Conservation (phyloP, 176 grass and related monocot genomes). For the Oryza punctata region DNA sequence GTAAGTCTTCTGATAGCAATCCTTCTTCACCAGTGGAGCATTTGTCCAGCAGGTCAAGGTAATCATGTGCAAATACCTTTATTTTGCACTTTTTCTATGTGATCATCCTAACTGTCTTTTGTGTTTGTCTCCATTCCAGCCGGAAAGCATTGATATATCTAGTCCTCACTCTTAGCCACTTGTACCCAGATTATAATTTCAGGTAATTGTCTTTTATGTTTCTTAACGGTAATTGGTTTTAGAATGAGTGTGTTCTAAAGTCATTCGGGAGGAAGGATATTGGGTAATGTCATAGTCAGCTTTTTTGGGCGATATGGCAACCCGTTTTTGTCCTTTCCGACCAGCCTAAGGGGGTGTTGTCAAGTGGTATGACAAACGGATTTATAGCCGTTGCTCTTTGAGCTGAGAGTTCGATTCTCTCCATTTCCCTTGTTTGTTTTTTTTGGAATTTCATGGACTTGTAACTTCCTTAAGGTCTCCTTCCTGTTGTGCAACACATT, state of each 20-base stretch:
- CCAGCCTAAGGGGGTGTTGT: conserved; percentile 85
- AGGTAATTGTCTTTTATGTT: conserved; percentile 52
- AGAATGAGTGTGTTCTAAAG: conserved; percentile 19
- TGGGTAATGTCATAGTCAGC: conserved; percentile 98
- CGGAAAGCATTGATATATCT: conserved; percentile 94
- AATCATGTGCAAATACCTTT: conserved; percentile 6
- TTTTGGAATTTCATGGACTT: conserved; percentile 25
- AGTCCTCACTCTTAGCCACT: conserved; percentile 75
- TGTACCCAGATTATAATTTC: conserved; percentile 99
- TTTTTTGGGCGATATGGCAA: conserved; percentile 78
- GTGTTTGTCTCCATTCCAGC: conserved; percentile 49
- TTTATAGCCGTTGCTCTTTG: conserved; percentile 84
- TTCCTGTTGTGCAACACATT: conserved; percentile 38
- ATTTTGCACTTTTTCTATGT: conserved; percentile 7
- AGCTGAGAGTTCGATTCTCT: conserved; percentile 99
- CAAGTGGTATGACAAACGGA: conserved; percentile 96
- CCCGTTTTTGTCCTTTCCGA: conserved; percentile 46
- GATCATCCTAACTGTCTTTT: not conserved
- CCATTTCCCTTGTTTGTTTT: conserved; percentile 79
- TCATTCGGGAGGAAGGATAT: conserved; percentile 76
- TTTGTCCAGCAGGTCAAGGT: conserved; percentile 84
- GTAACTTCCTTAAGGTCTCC: conserved; percentile 37
- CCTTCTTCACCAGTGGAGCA: conserved; percentile 79
- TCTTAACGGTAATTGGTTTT: conserved; percentile 12
- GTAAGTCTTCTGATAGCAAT: conserved; percentile 77